Evolutionary conservation across 805 yeast genomes (phyloP), one percentile per base, ranked within the genome.

Genomic region (Candida fluviatilis): DNA sequence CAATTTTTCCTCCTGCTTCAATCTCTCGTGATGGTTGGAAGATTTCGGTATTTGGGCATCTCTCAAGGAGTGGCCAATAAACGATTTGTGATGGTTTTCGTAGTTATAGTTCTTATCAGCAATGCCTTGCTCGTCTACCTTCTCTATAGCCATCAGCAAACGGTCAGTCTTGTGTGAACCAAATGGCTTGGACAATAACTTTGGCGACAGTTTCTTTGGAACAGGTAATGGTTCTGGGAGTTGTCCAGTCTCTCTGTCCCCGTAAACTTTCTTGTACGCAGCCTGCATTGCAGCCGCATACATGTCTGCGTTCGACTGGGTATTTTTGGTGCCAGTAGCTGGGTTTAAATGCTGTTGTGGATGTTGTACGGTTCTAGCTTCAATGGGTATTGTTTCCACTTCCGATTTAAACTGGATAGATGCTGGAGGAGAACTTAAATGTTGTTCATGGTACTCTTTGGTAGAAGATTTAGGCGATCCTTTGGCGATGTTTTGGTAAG

Each of bases 191-290:
- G 39, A 21, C 18, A 38, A 37, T 10, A 33, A 18, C 17, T 31
- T 32, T 10, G 42, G 34, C 3, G 38, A 36, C 19, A 38, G 27
- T 18, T 21, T 36, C 18, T 21, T 21, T 34, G 35, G 15, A 30
- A 16, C 21, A 13, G 18, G 26, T 45, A 47, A 34, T 42, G 42
- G 26, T n/a, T 33, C 28, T 5, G 27, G 18, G 4, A 23, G n/a
- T 25, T 27, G 25, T 5, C 15, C 18, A 13, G 41, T 17, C 18
- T 15, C 27, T 25, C 45, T 29, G 32, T 57, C 62, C 4, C 81
- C 82, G 49, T 78, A 78, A 1, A 80, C 84, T 41, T 67, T 76
- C 42, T 65, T 69, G 53, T 69, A 61, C 0, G 86, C 85, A 11
- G 74, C 72, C 45, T 72, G 73, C 43, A 72, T 62, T 0, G 85